Conservation (phyloP, 1,139 yeast genomes). For the Saccharomyces hybrid region DNA sequence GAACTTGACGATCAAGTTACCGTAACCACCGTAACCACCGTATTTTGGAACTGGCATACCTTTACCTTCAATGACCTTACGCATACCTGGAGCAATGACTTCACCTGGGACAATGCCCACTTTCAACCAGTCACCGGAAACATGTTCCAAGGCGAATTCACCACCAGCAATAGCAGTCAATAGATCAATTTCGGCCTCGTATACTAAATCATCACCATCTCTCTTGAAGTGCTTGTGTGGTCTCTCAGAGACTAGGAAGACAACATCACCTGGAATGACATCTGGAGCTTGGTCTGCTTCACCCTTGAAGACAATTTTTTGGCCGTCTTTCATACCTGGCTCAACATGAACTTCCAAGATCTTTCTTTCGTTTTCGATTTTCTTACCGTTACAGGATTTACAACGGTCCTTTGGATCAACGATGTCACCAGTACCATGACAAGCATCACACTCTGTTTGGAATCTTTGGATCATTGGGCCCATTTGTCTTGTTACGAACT, state of each 20-base stretch:
- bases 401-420: slow-evolving; percentile 86
- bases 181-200: slow-evolving; percentile 82
- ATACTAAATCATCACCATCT: slow-evolving; percentile 64
- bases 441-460: slow-evolving; percentile 88
- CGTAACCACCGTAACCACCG: slow-evolving; percentile 70
- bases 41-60: slow-evolving; percentile 90
- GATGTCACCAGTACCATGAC: slow-evolving; percentile 89
- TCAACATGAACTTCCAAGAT: slow-evolving; percentile 89
- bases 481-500: slow-evolving; percentile 93
- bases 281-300: slow-evolving; percentile 98
- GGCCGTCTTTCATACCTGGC: slow-evolving; percentile 96
- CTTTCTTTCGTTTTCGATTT: slow-evolving; percentile 81
- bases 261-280: slow-evolving; percentile 92
- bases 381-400: slow-evolving; percentile 80
- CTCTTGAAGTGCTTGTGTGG: slow-evolving; percentile 42
- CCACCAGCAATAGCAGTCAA: slow-evolving; percentile 97
- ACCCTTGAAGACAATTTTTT: slow-evolving; percentile 81
- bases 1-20: slow-evolving; percentile 66
- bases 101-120: slow-evolving; percentile 83
- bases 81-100: slow-evolving; percentile 75
- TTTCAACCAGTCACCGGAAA: slow-evolving; percentile 82
- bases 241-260: slow-evolving; percentile 82
- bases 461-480: slow-evolving; percentile 98
- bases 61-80: slow-evolving; percentile 80
- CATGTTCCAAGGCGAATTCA: slow-evolving; percentile 74